Base-by-base conservation (phyloP, 768 basidiomycete genomes). In the Steccherinum ochraceum region DNA sequence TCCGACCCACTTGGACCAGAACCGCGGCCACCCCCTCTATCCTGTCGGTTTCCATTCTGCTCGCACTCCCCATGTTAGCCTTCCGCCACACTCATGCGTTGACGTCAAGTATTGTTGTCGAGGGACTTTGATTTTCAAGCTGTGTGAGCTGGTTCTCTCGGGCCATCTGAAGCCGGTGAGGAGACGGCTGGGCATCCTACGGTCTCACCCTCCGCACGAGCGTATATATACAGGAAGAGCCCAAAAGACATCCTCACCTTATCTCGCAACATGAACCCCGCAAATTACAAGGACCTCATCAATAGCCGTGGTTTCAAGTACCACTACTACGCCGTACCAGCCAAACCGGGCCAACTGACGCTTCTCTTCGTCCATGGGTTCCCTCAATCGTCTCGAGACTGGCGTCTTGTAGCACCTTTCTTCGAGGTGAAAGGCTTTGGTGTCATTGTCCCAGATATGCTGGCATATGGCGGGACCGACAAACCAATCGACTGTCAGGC, bases 381-480 rank as follows among this genome's bases (percentile, higher is more conserved):
- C 46, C 75, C 72, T 0, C 69, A 70, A 0, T 67, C 69, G 1
- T 68, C 72, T 3, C 43, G 47, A 46, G 74, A 70, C 50, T 78
- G 76, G 76, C 64, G 65, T 41, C 57, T 62, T 24, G 69, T 74
- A 43, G 65, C 73, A 50, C 56, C 60, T 40, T 64, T 65, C 59
- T 68, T 78, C 58, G 48, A 63, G 30, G 58, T 62, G 24, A 60
- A 62, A 49, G 76, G 77, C 20, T 75, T 71, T 41, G 70, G 74
- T 10, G 25, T 77, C 13, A 57, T 78, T 43, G 71, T 67, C n/a
- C 76, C 76, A 0, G 77, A 78, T 57, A 67, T 76, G 55, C 68
- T 78, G n/a, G 78, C 77, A 10, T 69, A 66, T 30, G 78, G 75
- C 12, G 68, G 59, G n/a, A 76, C 78, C 3, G 68, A 68, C 51